Conservation (phyloP, 768 basidiomycete species). For the Termitomyces sp. region DNA sequence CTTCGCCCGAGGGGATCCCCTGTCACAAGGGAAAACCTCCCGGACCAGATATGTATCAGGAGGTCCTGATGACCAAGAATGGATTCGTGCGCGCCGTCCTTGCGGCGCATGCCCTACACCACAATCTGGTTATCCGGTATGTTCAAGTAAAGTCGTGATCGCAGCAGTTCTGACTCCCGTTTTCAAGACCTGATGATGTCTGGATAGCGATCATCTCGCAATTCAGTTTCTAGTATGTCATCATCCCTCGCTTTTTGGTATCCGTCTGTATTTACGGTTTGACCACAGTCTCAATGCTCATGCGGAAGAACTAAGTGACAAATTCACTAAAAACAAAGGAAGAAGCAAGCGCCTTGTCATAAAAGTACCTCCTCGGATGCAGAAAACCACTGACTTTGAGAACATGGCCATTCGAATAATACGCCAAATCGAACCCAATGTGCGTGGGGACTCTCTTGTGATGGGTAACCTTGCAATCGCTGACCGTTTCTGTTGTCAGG, state of each 20-base stretch:
- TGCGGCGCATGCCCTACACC: too few species aligned
- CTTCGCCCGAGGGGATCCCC: too few species aligned
- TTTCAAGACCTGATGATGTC: constrained; percentile 38
- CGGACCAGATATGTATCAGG: too few species aligned
- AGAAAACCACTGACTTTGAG: constrained; percentile 17
- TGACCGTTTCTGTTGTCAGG: background rate
- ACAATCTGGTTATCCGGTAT: too few species aligned
- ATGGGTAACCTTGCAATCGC: constrained; percentile 16
- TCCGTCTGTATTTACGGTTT: background rate
- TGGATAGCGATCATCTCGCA: constrained; percentile 39
- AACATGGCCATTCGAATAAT: constrained; percentile 20
- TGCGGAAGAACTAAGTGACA: constrained; percentile 14
- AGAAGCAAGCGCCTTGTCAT: constrained; percentile 12
- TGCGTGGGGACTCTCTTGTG: constrained; percentile 14
- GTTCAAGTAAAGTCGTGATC: too few species aligned
- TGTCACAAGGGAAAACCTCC: too few species aligned
- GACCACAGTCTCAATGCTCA: constrained; percentile 27
- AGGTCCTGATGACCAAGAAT: too few species aligned
- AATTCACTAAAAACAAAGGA: constrained; percentile 23
- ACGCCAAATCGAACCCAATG: constrained; percentile 20
- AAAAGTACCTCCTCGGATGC: background rate
- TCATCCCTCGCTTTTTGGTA: background rate
- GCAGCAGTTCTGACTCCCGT: too few species aligned
- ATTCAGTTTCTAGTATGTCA: constrained; percentile 29
- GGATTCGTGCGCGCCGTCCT: too few species aligned